These are phyloP conservation scores for Psidium guajava DNA, from an alignment of 345 rosid species.

Conservation along the genomic window DNA sequence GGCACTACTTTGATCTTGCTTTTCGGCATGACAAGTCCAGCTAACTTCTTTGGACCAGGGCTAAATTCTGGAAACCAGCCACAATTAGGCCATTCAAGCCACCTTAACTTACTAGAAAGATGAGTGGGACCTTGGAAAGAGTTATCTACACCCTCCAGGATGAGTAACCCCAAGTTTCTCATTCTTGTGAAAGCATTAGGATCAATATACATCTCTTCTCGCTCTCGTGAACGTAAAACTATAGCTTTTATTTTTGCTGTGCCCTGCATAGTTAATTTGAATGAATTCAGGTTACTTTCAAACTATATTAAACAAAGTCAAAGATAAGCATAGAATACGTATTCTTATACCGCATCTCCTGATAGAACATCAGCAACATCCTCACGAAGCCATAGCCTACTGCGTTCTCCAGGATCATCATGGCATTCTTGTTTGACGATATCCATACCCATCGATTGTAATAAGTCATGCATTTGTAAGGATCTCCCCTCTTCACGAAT, in stretches of 20 bases:
- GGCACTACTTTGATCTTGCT: neutral
- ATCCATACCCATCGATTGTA: neutral
- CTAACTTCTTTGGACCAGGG: neutral
- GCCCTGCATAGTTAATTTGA: neutral
- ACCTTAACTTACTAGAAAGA: constrained; percentile 1
- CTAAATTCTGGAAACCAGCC: neutral
- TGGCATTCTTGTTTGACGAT: neutral
- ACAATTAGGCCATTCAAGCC: constrained; percentile 2
- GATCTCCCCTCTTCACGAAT: neutral
- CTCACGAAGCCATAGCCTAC: neutral
- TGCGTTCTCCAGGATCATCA: neutral
- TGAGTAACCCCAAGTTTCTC: neutral
- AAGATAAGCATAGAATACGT: neutral
- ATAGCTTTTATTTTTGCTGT: neutral
- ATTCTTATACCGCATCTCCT: neutral
- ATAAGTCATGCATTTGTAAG: too few relatives aligned
- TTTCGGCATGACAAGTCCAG: neutral
- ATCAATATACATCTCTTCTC: neutral
- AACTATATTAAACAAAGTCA: too few relatives aligned
- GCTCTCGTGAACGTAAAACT: neutral
- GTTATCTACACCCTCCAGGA: neutral
- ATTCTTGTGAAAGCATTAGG: neutral
- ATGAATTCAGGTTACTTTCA: neutral
- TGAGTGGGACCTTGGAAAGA: neutral
- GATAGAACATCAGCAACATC: too few relatives aligned